These are phyloP conservation scores for Lentinula novae-zelandiae DNA, from an alignment of 1,284 basidiomycete genomes.

Conservation along the genomic window DNA sequence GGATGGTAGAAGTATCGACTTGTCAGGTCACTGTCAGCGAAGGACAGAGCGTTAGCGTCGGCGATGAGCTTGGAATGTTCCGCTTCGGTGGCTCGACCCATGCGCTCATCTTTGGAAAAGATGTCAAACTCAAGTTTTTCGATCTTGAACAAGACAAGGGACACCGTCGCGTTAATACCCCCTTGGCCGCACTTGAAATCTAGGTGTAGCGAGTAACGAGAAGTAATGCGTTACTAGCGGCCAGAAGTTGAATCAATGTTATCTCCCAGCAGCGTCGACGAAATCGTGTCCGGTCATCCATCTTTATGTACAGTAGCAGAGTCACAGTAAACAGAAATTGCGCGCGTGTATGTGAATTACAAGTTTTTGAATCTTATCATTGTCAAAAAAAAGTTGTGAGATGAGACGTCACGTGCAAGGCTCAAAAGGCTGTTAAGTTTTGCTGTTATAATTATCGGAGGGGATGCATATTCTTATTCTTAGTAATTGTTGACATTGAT, in stretches of 20 bases:
- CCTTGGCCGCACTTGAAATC: background rate
- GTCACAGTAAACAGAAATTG: background rate
- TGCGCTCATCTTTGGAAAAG: constrained; percentile 10
- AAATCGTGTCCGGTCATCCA: too few species aligned
- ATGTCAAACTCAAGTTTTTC: background rate
- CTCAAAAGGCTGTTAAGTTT: too few species aligned
- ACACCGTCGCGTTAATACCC: background rate
- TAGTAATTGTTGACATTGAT: too few species aligned
- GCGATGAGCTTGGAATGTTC: constrained; percentile 26
- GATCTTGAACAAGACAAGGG: background rate
- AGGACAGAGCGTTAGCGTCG: constrained; percentile 18
- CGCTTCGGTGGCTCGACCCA: constrained; percentile 18
- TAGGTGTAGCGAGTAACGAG: too few species aligned
- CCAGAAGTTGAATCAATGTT: too few species aligned
- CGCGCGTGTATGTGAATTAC: background rate
- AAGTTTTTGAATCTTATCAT: background rate
- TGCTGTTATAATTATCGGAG: too few species aligned
- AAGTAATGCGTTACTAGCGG: too few species aligned
- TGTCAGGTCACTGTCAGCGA: constrained; percentile 25
- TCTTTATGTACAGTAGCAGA: too few species aligned
- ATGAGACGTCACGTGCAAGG: too few species aligned
- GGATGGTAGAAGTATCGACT: constrained; percentile 42
- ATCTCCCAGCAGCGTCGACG: too few species aligned
- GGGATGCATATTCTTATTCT: too few species aligned
- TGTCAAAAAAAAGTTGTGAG: background rate